These are phyloP conservation scores for Lanmaoa pseudosensibilis DNA, from an alignment of 768 basidiomycete species.

Conservation along the genomic window DNA sequence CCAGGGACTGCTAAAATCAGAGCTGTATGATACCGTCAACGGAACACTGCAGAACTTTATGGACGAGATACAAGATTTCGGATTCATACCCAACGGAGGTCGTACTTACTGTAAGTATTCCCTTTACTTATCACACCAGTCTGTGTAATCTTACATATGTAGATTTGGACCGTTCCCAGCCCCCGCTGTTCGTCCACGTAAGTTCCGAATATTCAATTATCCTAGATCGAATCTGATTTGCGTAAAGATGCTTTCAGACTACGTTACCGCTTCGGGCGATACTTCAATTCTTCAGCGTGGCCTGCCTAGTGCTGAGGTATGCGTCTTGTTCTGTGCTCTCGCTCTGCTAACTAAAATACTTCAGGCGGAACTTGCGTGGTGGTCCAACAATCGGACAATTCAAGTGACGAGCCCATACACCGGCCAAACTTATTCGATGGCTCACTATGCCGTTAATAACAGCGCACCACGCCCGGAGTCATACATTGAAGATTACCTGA, in stretches of 20 bases:
- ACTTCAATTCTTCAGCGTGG: conserved; percentile 73
- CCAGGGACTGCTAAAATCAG: conserved; percentile 81
- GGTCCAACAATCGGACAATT: conserved; percentile 70
- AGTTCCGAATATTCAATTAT: conserved; percentile 9
- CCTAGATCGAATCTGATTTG: not conserved
- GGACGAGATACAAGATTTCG: conserved; percentile 82
- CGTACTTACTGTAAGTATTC: conserved; percentile 74
- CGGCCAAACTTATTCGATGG: conserved; percentile 61
- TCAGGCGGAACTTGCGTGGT: conserved; percentile 82
- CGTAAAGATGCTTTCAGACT: conserved; percentile 82
- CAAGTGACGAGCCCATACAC: conserved; percentile 71
- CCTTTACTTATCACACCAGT: not conserved
- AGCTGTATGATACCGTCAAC: conserved; percentile 70
- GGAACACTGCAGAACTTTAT: conserved; percentile 89
- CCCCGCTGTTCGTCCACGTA: conserved; percentile 84
- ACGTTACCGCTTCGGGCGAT: conserved; percentile 72
- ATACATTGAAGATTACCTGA: conserved; percentile 74
- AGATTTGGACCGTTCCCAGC: conserved; percentile 91
- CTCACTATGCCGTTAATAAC: conserved; percentile 77
- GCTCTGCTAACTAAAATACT: not conserved
- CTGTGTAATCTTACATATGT: not conserved
- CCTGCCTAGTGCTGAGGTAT: conserved; percentile 79
- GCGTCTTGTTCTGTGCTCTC: conserved; percentile 5
- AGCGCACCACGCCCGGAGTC: conserved; percentile 89
- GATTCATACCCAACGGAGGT: conserved; percentile 95